Conservation (phyloP, 129 eudicot species). For the Dittrichia graveolens region DNA sequence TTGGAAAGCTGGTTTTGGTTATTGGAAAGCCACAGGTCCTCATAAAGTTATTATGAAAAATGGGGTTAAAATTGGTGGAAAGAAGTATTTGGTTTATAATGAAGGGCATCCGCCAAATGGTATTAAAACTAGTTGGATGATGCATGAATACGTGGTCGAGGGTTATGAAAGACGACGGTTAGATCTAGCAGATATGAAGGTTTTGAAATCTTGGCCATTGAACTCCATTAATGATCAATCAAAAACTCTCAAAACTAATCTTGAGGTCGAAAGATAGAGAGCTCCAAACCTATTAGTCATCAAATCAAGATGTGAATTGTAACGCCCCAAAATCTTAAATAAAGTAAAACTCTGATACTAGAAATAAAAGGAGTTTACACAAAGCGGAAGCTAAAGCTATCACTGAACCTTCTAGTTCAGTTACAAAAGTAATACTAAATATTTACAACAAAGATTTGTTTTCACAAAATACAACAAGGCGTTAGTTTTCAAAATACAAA, state of each 20-base stretch:
- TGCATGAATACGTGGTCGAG: too few species aligned
- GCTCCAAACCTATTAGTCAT: too few species aligned
- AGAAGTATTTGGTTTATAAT: constrained; percentile 23
- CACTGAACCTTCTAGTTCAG: too few species aligned
- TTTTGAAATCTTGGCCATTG: neutral
- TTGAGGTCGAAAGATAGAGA: neutral
- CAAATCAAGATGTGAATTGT: too few species aligned
- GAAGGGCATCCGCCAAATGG: constrained; percentile 14
- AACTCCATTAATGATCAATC: neutral
- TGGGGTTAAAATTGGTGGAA: constrained; percentile 12
- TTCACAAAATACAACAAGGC: too few species aligned
- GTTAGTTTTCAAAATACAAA: too few species aligned
- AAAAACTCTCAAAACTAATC: neutral
- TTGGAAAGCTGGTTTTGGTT: constrained; percentile 30
- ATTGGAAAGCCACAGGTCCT: constrained; percentile 40
- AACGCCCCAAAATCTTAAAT: too few species aligned
- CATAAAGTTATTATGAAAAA: constrained; percentile 4
- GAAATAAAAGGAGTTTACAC: too few species aligned
- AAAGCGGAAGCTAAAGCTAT: too few species aligned
- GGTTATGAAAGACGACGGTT: neutral
- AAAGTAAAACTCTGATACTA: too few species aligned
- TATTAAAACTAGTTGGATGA: constrained; percentile 33
- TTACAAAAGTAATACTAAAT: too few species aligned
- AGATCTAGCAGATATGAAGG: constrained; percentile 4
- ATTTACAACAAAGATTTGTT: too few species aligned